A percentile compares a stretch with the other conserved stretches of the same genome.
These are phyloP conservation scores for Geum urbanum DNA, from an alignment of 306 rosid species.

Conservation along the genomic window DNA sequence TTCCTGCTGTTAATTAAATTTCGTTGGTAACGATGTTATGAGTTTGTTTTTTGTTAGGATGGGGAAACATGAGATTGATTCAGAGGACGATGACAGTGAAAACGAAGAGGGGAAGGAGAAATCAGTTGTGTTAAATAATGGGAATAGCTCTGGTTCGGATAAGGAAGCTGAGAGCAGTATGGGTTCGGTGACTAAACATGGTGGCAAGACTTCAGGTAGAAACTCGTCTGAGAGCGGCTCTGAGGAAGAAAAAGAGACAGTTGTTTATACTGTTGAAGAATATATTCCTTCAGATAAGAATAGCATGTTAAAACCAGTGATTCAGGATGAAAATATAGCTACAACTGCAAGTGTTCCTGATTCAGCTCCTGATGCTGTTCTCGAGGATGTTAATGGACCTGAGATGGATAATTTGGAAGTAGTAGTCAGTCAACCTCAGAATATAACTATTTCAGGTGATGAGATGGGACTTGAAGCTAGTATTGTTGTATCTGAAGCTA, in stretches of 20 bases:
- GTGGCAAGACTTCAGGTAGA: slow-evolving; percentile 42
- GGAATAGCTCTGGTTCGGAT: slow-evolving; percentile 44
- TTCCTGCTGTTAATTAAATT: neutral
- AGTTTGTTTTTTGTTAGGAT: slow-evolving; percentile 45
- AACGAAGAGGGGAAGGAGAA: slow-evolving; percentile 45
- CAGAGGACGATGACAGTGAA: slow-evolving; percentile 47
- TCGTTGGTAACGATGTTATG: slow-evolving; percentile 25
- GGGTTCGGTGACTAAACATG: slow-evolving; percentile 60
- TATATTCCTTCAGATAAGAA: slow-evolving; percentile 14
- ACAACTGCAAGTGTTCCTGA: slow-evolving; percentile 22
- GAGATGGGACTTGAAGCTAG: slow-evolving; percentile 21
- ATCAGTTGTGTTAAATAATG: slow-evolving; percentile 48
- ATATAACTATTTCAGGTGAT: slow-evolving; percentile 23
- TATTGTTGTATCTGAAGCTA: slow-evolving; percentile 34
- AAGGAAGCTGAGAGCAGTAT: slow-evolving; percentile 59
- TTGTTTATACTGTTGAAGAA: slow-evolving; percentile 23
- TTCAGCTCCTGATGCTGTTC: slow-evolving; percentile 27
- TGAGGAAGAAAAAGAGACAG: slow-evolving; percentile 67
- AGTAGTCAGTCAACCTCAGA: slow-evolving; percentile 26
- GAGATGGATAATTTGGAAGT: slow-evolving; percentile 27
- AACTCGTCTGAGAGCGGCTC: slow-evolving; percentile 59
- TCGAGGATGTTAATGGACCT: slow-evolving; percentile 26
- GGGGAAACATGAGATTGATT: slow-evolving; percentile 78
- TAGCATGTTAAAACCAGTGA: slow-evolving; percentile 25
- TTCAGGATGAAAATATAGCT: slow-evolving; percentile 23